Base-by-base conservation (phyloP, 768 basidiomycete species). In the Hydnomerulius pinastri region DNA sequence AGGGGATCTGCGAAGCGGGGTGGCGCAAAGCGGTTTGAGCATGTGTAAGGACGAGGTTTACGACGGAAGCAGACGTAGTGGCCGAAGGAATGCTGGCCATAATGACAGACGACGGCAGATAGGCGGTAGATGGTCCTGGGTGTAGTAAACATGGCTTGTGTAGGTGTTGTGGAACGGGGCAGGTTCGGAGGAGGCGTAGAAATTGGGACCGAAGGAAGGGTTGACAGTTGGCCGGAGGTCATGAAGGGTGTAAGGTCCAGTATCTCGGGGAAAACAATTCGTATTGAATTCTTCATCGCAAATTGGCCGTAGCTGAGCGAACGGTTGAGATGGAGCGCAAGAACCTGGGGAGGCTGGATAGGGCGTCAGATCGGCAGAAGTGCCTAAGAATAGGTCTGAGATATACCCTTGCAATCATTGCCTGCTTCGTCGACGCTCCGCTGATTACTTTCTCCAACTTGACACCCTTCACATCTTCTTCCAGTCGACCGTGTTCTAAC, bases 1-100 rank as follows among this genome's bases (percentile, higher is more conserved):
- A 76, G 64, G 25, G 75, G 65, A 62, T 77, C 75, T 36, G 56
- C 59, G 35, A 73, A 60, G 56, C 66, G 67, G 50, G 75, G 71
- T 27, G 74, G 68, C 21, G 61, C 61, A 57, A 69, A 70, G 51
- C 76, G 79, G 51, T 68, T 71, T 11, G 66, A 47, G 2, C 69
- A 58, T 3, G 70, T 59, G 13, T 70, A 62, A 33, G 75, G 76
- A 30, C 78, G 77, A 1, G 94, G 94, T 68, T 87, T 90, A 40
- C 95, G 78, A 13, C 97, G 80, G 65, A 85, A 96, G 58, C 90
- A 92, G 56, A 98, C 82, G 65, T 96, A 99, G 65, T 99, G 96
- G 5, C 96, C 96, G 63, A 90, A 95, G 4, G 87, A 87, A 63
- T 97, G 94, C 46, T 86, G 83, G 12, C 96, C 96, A 63, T 86